Percentiles rank a stretch among this genome's conserved stretches.
Evolutionary conservation across 2,329 filamentous ascomycete genomes (phyloP).

Genomic region (Dactylella cylindrospora): DNA sequence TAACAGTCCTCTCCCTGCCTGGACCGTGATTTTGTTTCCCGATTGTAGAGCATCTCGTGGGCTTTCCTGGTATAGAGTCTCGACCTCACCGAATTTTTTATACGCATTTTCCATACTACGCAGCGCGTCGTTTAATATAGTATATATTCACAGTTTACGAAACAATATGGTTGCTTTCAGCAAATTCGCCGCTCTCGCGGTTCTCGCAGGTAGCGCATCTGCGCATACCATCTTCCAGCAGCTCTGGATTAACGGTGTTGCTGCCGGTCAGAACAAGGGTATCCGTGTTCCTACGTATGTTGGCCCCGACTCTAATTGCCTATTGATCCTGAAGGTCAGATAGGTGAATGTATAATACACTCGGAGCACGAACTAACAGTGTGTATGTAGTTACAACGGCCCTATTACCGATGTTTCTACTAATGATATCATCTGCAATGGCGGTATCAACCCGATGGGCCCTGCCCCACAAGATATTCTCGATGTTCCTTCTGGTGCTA

Average conservation of each 20-base stretch:
- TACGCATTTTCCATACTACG: slow-evolving; percentile 17
- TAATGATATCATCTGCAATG: slow-evolving; percentile 36
- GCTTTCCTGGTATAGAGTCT: slow-evolving; percentile 21
- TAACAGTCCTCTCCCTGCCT: slow-evolving; percentile 5
- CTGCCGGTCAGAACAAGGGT: slow-evolving; percentile 44
- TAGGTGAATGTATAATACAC: neutral
- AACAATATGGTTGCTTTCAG: slow-evolving; percentile 43
- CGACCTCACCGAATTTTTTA: slow-evolving; percentile 14
- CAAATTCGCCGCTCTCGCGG: slow-evolving; percentile 33
- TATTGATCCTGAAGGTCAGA: neutral
- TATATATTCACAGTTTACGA: too few relatives aligned
- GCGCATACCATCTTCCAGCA: slow-evolving; percentile 49
- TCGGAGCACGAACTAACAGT: too few relatives aligned
- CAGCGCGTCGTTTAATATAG: slow-evolving; percentile 25
- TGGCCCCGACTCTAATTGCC: neutral
- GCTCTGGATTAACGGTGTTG: slow-evolving; percentile 49
- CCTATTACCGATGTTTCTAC: slow-evolving; percentile 26
- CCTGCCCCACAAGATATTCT: slow-evolving; percentile 51
- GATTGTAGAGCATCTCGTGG: slow-evolving; percentile 17
- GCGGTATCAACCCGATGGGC: slow-evolving; percentile 19
- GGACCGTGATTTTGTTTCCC: neutral
- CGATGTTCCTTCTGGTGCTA: slow-evolving; percentile 51
- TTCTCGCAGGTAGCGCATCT: slow-evolving; percentile 45
- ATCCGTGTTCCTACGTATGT: slow-evolving; percentile 48
- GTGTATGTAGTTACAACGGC: slow-evolving; percentile 31